phyloP scores from a whole-genome alignment of 441 rosid genomes.

The Gossypium aridum region DNA sequence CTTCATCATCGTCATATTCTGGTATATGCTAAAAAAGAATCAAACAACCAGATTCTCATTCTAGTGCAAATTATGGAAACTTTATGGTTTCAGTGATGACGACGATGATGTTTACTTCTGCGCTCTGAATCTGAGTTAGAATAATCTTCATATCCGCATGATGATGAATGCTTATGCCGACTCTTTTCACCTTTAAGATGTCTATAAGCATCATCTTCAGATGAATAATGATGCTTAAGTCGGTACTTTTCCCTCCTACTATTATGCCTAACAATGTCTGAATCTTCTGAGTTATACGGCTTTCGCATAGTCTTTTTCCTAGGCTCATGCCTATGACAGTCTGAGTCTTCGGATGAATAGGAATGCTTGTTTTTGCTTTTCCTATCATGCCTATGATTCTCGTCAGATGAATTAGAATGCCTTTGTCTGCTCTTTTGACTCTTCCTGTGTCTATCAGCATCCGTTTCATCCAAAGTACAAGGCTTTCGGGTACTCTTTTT shows the following conservation, averaged over 20 bases:
- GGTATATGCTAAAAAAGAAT: not conserved
- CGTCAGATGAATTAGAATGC: conserved; percentile 28
- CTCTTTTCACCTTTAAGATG: conserved; percentile 9
- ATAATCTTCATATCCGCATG: not conserved
- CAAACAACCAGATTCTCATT: not conserved
- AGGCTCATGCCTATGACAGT: not conserved
- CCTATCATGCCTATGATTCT: conserved; percentile 20
- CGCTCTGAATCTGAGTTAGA: not conserved
- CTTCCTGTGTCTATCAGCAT: conserved; percentile 19
- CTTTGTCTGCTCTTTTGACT: conserved; percentile 29
- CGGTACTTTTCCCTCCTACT: conserved; percentile 15
- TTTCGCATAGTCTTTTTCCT: conserved; percentile 27
- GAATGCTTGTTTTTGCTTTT: conserved; percentile 14
- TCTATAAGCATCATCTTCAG: conserved; percentile 4
- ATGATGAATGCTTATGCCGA: not conserved
- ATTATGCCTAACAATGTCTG: conserved; percentile 20
- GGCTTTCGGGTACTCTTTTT: conserved; percentile 8
- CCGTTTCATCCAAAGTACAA: conserved; percentile 20
- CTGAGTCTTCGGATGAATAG: conserved; percentile 9
- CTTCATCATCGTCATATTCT: not conserved
- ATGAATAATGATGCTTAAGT: conserved; percentile 10
- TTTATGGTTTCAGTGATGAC: not conserved
- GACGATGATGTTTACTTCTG: conserved; percentile 10
- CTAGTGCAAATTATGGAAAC: not conserved
- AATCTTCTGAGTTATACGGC: conserved; percentile 23